Percentiles rank a stretch among this genome's conserved stretches.
Evolutionary conservation across 176 grass and related monocot genomes (phyloP).

Genomic region (Otatea glauca): DNA sequence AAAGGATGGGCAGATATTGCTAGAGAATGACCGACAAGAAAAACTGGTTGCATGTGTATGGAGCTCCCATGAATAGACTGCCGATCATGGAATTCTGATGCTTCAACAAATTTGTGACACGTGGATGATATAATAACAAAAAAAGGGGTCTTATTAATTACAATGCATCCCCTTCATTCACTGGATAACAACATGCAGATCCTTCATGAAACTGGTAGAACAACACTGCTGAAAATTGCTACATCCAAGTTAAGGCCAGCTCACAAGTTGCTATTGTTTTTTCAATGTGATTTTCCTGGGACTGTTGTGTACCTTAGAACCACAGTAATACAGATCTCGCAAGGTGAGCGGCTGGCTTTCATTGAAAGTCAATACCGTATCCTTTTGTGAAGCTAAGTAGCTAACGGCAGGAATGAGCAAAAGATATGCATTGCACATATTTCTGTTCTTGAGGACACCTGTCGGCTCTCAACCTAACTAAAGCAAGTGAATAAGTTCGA

Average conservation of each 20-base stretch:
- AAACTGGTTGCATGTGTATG: background rate
- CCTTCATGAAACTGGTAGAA: constrained; percentile 3
- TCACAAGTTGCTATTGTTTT: background rate
- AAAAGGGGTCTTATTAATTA: background rate
- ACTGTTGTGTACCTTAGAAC: background rate
- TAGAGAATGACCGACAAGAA: background rate
- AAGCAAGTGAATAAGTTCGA: background rate
- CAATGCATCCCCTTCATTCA: background rate
- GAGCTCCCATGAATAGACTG: background rate
- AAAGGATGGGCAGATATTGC: background rate
- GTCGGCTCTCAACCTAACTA: background rate
- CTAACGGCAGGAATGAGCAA: background rate
- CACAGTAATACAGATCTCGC: background rate
- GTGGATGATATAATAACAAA: background rate
- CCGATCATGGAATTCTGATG: background rate
- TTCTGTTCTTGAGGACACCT: background rate
- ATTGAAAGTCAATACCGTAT: background rate
- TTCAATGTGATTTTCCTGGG: background rate
- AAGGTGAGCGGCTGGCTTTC: background rate
- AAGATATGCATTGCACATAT: too few species aligned
- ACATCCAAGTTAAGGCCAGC: background rate
- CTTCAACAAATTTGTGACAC: constrained; percentile 5
- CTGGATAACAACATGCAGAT: background rate
- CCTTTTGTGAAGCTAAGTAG: background rate
- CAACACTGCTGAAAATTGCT: background rate